These are phyloP conservation scores for Phaffomyces opuntiae DNA, from an alignment of 805 yeast species.

Conservation along the genomic window DNA sequence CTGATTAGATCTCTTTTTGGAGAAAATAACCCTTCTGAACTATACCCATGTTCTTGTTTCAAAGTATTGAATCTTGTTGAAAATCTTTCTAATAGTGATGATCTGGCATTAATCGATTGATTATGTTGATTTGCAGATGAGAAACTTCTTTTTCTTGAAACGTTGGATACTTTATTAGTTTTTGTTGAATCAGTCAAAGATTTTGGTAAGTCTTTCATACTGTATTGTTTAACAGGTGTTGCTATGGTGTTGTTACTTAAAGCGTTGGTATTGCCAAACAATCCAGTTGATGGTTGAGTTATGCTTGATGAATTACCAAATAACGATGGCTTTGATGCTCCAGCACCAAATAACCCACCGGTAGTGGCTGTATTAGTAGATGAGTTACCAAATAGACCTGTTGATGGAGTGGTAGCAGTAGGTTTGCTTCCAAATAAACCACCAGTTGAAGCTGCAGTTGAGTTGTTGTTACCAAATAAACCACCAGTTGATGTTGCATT, in stretches of 20 bases:
- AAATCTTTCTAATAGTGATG: constrained; percentile 29
- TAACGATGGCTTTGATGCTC: not conserved
- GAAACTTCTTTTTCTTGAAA: constrained; percentile 20
- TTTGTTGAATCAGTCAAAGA: constrained; percentile 29
- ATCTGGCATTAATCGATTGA: constrained; percentile 14
- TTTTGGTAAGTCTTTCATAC: constrained; percentile 31
- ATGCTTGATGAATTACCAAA: constrained; percentile 2
- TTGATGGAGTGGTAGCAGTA: constrained; percentile 1
- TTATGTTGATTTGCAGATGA: constrained; percentile 17
- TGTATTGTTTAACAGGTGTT: constrained; percentile 20
- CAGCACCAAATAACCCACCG: not conserved
- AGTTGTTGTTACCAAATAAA: constrained; percentile 1
- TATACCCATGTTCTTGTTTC: constrained; percentile 19
- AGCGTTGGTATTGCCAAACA: constrained; percentile 14
- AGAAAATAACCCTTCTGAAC: constrained; percentile 32
- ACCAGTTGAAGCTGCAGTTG: constrained; percentile 3
- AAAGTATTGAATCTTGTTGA: constrained; percentile 27
- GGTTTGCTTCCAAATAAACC: constrained; percentile 18
- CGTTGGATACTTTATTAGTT: constrained; percentile 10
- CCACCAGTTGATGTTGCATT: constrained; percentile 4
- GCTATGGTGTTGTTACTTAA: constrained; percentile 18
- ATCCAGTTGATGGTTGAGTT: not conserved
- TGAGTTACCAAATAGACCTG: constrained; percentile 24
- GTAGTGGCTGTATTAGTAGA: constrained; percentile 3
- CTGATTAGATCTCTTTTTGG: constrained; percentile 23